phyloP scores from a whole-genome alignment of 306 rosid species.

The Cucurbita ficifolia region DNA sequence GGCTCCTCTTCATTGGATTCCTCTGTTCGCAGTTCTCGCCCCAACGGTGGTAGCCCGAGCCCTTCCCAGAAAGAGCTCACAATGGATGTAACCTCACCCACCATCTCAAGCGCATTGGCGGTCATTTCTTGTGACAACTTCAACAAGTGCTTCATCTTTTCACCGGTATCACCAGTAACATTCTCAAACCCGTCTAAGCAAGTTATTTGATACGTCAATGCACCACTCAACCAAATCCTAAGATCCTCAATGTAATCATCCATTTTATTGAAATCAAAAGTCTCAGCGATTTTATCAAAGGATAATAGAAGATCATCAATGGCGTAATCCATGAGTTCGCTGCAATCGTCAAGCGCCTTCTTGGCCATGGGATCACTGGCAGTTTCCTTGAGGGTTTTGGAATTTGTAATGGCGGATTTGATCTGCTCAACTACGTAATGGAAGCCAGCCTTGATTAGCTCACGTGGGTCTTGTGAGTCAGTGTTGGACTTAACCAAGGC shows the following conservation, averaged over 20 bases:
- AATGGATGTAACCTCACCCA: background rate
- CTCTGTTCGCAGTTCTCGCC: conserved; percentile 15
- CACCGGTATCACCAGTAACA: too few relatives aligned
- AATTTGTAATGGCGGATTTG: conserved; percentile 11
- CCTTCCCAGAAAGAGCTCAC: background rate
- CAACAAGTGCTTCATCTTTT: too few relatives aligned
- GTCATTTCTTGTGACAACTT: too few relatives aligned
- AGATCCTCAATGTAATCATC: conserved; percentile 31
- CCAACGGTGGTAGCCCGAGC: background rate
- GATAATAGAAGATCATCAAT: conserved; percentile 33
- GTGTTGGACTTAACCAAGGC: conserved; percentile 6
- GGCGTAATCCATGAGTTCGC: conserved; percentile 39
- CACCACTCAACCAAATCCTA: conserved; percentile 46
- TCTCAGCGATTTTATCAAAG: conserved; percentile 6
- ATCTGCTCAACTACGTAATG: conserved; percentile 15
- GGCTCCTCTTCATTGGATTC: background rate
- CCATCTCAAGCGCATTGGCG: too few relatives aligned
- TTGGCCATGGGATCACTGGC: conserved; percentile 34
- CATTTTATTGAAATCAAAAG: conserved; percentile 20
- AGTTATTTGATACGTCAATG: conserved; percentile 42
- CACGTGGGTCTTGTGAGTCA: conserved; percentile 21
- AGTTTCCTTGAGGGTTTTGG: conserved; percentile 14
- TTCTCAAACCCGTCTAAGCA: conserved; percentile 20
- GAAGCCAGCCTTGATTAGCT: conserved; percentile 31
- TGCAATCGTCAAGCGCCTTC: conserved; percentile 42